Evolutionary conservation across 1,284 basidiomycete species (phyloP), one percentile per base, ranked within the genome.

Genomic region (Boletus smithii): DNA sequence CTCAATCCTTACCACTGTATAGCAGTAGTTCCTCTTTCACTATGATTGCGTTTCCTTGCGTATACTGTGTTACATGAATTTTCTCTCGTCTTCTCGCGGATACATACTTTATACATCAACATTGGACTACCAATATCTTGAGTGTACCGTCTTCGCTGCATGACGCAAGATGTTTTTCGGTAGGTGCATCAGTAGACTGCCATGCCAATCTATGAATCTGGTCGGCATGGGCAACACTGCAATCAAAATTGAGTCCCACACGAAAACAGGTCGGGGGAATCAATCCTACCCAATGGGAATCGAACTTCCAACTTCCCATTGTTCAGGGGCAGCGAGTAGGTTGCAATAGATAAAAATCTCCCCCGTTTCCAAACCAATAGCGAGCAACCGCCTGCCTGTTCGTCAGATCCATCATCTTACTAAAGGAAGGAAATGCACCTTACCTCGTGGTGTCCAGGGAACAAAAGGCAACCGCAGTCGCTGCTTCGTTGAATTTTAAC

Each of bases 121-220:
- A 59, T 69, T 69, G 73, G 70, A 88, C 74, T 64, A 69, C 72
- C 68, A 80, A 69, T 74, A 89, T 74, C 69, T 78, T 85, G 72
- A 88, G 69, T 73, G 83, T 83, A 73, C 86, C 83, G 74, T 91
- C 88, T 73, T 90, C 87, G 67, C 86, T 85, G 56, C 79, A 81
- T 44, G 74, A 75, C 20, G 79, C 80, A 22, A 81, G 69, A 47
- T 70, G 62, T 55, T 73, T 71, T 34, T 59, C 57, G 24, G 53
- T 48, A 22, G 51, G 53, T 3, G 57, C 58, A 14, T 54, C 50
- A 5, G 56, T 50, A 23, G 81, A 79, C 42, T 81, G 73, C 88
- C 88, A 91, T 20, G 76, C 72, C 52, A 91, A 65, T 51, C 76
- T 77, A 57, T 88, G 75, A 35, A 91, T 76, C 47, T 88, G 86